These are phyloP conservation scores for Protea cynaroides DNA, from an alignment of 164 flowering plant genomes.

Conservation along the genomic window DNA sequence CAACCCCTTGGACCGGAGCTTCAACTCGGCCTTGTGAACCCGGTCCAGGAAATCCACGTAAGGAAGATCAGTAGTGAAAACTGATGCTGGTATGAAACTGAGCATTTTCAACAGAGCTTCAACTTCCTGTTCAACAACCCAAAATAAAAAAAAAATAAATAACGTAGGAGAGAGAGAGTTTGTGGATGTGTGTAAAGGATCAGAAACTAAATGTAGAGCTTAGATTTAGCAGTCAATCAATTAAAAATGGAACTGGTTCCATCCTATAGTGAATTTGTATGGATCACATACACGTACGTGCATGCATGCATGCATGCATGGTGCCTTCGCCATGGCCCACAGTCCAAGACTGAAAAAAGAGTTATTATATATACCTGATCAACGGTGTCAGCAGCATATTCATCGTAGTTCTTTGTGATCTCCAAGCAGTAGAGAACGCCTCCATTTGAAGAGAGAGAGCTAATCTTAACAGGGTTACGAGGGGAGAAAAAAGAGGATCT, in stretches of 20 bases:
- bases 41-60: slow-evolving; percentile 92
- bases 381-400: slow-evolving; percentile 33
- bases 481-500: slow-evolving; percentile 93
- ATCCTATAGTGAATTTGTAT: slow-evolving; percentile 2
- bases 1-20: slow-evolving; percentile 78
- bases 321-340: too few species aligned
- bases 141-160: not conserved
- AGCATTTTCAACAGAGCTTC: slow-evolving; percentile 55
- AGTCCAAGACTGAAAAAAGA: not conserved
- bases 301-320: too few species aligned
- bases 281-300: slow-evolving; percentile 21
- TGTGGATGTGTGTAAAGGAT: too few species aligned
- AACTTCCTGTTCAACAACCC: slow-evolving; percentile 49
- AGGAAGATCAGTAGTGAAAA: slow-evolving; percentile 69
- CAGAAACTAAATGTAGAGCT: too few species aligned
- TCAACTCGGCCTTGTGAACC: slow-evolving; percentile 89
- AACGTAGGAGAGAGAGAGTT: not conserved
- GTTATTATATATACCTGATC: slow-evolving; percentile 55
- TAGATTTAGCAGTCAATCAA: slow-evolving; percentile 17
- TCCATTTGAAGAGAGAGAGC: slow-evolving; percentile 37
- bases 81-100: slow-evolving; percentile 57
- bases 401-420: slow-evolving; percentile 73
- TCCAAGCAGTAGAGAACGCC: slow-evolving; percentile 81
- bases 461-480: slow-evolving; percentile 66
- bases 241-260: not conserved